phyloP scores from a whole-genome alignment of 2,329 filamentous ascomycete genomes.

The Alternaria atra region DNA sequence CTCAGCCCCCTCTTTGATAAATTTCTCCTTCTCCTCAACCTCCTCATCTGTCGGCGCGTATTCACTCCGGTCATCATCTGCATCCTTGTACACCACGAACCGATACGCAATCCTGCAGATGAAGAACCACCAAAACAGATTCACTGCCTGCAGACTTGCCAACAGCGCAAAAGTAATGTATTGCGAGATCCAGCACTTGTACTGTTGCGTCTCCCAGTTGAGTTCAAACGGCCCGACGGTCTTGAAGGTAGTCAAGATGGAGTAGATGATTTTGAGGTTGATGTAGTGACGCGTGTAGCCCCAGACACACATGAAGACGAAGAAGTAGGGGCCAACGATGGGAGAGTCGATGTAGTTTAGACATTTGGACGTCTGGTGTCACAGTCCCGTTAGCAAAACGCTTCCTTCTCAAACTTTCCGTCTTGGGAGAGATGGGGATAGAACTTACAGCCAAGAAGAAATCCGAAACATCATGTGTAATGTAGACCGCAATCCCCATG shows the following conservation, averaged over 20 bases:
- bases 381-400: background rate
- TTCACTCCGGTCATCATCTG: slow-evolving; percentile 76
- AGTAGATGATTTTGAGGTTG: slow-evolving; percentile 79
- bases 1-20: slow-evolving; percentile 13
- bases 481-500: slow-evolving; percentile 91
- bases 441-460: slow-evolving; percentile 90
- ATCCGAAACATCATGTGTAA: slow-evolving; percentile 92
- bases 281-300: slow-evolving; percentile 89
- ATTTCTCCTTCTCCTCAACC: slow-evolving; percentile 35
- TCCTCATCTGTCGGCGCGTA: slow-evolving; percentile 64
- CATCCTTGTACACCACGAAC: slow-evolving; percentile 68
- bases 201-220: slow-evolving; percentile 79
- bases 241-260: slow-evolving; percentile 77
- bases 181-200: slow-evolving; percentile 77
- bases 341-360: slow-evolving; percentile 88
- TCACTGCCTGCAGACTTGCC: slow-evolving; percentile 74
- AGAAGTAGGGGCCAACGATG: slow-evolving; percentile 85
- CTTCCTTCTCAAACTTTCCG: background rate
- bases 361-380: slow-evolving; percentile 79
- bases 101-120: slow-evolving; percentile 78
- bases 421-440: background rate
- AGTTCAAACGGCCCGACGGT: slow-evolving; percentile 78
- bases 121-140: slow-evolving; percentile 83
- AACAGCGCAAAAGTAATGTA: slow-evolving; percentile 73
- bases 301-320: slow-evolving; percentile 82